phyloP scores from a whole-genome alignment of 2,329 filamentous ascomycete genomes.

The Magnaporthales sp. region DNA sequence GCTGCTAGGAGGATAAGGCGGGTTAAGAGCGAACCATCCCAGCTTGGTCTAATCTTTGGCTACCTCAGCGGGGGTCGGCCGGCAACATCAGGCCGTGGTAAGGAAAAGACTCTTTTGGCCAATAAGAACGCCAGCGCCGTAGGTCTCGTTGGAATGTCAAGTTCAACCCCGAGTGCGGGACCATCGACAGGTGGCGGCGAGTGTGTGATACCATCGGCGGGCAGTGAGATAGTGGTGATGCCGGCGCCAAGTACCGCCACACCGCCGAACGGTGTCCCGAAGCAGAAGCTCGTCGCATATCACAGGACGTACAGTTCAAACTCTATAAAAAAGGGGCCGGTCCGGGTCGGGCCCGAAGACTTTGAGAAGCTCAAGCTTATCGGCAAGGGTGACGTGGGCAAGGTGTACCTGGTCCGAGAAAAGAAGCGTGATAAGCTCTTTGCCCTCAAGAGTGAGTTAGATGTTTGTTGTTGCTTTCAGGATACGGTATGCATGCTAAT shows the following conservation, averaged over 20 bases:
- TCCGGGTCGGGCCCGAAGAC: conserved; percentile 89
- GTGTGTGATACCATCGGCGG: conserved; percentile 20
- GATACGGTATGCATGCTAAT: neutral
- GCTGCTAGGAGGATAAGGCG: neutral
- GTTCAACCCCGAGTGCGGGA: conserved; percentile 24
- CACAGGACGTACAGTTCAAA: conserved; percentile 96
- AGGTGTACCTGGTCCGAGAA: conserved; percentile 93
- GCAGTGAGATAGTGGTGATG: conserved; percentile 24
- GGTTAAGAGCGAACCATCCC: neutral
- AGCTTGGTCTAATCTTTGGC: neutral
- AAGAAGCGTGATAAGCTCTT: conserved; percentile 95
- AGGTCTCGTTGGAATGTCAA: conserved; percentile 35
- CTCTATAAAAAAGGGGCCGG: conserved; percentile 95
- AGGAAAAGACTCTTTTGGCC: conserved; percentile 59
- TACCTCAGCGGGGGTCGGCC: conserved; percentile 53
- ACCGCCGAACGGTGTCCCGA: conserved; percentile 50
- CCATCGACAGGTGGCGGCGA: conserved; percentile 15
- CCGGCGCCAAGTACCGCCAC: conserved; percentile 44
- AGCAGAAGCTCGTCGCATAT: conserved; percentile 67
- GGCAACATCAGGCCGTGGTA: conserved; percentile 77
- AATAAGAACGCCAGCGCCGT: conserved; percentile 42
- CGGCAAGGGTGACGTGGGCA: conserved; percentile 96
- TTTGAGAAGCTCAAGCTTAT: conserved; percentile 99
- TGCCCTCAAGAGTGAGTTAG: conserved; percentile 85
- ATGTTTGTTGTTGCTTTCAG: neutral